Evolutionary conservation across 306 rosid genomes (phyloP).

Genomic region (Lathyrus aphaca): DNA sequence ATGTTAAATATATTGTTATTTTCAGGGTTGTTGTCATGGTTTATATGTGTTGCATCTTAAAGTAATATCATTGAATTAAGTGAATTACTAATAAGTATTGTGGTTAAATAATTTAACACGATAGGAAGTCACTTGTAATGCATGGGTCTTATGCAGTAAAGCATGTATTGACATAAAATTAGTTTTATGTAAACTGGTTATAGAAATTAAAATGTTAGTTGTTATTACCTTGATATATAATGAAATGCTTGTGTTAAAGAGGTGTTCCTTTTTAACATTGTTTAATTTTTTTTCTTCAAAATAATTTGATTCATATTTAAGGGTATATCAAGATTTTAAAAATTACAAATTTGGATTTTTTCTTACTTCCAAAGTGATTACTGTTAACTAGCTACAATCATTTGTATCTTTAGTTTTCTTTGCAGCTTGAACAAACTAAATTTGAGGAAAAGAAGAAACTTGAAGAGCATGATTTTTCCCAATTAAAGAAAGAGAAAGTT

Average conservation of each 20-base stretch:
- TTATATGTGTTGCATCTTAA: conserved; percentile 22
- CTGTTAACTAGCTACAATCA: conserved; percentile 26
- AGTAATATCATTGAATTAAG: conserved; percentile 28
- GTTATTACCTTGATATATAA: conserved; percentile 19
- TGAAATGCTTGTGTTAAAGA: conserved; percentile 34
- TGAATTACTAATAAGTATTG: conserved; percentile 23
- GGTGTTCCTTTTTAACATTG: conserved; percentile 14
- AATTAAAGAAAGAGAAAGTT: conserved; percentile 70
- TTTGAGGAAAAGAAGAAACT: conserved; percentile 76
- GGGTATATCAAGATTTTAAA: conserved; percentile 28
- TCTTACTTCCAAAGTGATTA: conserved; percentile 5
- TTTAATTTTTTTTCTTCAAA: conserved; percentile 1
- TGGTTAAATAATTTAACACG: conserved; percentile 20
- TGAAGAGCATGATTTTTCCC: conserved; percentile 74
- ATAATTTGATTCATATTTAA: conserved; percentile 25
- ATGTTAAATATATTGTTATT: conserved; percentile 29
- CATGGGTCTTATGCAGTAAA: conserved; percentile 32
- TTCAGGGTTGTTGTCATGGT: conserved; percentile 16
- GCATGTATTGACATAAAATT: conserved; percentile 13
- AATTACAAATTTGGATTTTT: conserved; percentile 20
- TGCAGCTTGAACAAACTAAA: conserved; percentile 69
- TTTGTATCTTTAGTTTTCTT: conserved; percentile 40
- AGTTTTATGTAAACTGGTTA: conserved; percentile 22
- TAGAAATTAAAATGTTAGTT: conserved; percentile 23
- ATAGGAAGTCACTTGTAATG: conserved; percentile 3